Percentiles rank a stretch among this genome's conserved stretches.
Conservation (phyloP, 768 basidiomycete genomes). For the Termitomyces sp. region DNA sequence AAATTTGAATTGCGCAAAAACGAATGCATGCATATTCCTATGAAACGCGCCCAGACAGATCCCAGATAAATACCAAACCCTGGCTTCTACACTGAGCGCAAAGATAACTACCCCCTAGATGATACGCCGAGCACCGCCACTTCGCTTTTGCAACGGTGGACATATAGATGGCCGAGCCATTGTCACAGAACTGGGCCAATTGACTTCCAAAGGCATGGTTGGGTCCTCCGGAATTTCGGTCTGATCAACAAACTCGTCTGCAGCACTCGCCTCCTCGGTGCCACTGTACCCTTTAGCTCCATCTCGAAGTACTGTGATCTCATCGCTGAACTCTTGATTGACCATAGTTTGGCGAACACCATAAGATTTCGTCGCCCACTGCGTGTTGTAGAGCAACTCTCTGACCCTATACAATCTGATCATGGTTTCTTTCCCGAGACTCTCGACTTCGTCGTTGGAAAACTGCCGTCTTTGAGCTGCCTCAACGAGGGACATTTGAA, state of each 20-base stretch:
- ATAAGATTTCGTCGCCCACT: neutral
- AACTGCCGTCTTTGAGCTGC: neutral
- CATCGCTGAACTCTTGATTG: neutral
- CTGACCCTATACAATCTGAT: conserved; percentile 1
- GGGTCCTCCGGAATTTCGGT: neutral
- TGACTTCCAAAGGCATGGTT: too few species aligned
- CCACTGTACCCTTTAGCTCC: neutral
- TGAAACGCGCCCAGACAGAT: too few species aligned
- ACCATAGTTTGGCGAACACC: neutral
- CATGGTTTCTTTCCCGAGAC: neutral
- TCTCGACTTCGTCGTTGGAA: neutral
- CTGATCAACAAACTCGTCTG: neutral
- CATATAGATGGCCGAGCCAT: too few species aligned
- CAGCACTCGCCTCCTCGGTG: neutral
- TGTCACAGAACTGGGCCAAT: too few species aligned
- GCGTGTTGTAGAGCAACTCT: neutral
- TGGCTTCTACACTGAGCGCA: too few species aligned
- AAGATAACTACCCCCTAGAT: too few species aligned
- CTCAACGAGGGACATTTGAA: neutral
- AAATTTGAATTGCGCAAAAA: neutral
- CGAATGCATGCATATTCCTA: too few species aligned
- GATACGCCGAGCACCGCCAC: too few species aligned
- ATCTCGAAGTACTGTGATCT: neutral
- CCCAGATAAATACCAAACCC: too few species aligned
- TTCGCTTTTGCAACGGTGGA: too few species aligned